Evolutionary conservation across 176 grass and related monocot genomes (phyloP).

Genomic region (Oryza rufipogon): DNA sequence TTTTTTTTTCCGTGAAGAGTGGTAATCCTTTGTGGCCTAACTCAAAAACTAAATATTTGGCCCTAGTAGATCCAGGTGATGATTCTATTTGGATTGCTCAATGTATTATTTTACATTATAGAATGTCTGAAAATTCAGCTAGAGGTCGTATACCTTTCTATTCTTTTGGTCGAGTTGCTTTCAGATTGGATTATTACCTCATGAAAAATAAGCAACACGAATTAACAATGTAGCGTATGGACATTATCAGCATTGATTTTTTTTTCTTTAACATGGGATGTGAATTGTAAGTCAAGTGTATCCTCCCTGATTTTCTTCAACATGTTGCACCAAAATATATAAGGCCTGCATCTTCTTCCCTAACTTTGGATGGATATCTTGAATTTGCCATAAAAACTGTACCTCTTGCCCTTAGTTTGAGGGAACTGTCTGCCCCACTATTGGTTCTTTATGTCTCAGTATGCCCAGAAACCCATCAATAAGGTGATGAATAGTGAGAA

Average conservation of each 20-base stretch:
- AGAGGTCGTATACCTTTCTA: not conserved
- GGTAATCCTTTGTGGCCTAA: not conserved
- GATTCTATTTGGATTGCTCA: conserved; percentile 9
- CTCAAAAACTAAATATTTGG: conserved; percentile 37
- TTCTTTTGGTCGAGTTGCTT: not conserved
- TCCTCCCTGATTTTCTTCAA: not conserved
- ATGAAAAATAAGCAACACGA: not conserved
- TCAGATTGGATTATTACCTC: not conserved
- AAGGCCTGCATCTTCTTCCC: not conserved
- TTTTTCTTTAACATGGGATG: conserved; percentile 8
- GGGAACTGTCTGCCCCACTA: conserved; percentile 31
- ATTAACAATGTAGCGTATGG: not conserved
- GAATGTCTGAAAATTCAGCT: conserved; percentile 27
- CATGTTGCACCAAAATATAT: not conserved
- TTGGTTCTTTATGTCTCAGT: not conserved
- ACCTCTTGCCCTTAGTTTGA: conserved; percentile 22
- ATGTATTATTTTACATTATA: not conserved
- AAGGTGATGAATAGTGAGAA: not conserved
- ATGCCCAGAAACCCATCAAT: not conserved
- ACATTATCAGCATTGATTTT: not conserved
- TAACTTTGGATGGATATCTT: not conserved
- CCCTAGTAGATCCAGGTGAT: not conserved
- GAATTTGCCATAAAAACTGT: not conserved
- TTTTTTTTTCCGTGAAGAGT: not conserved
- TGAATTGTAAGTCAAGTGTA: not conserved